phyloP scores from a whole-genome alignment of 306 rosid species.

The Quercus engelmannii region DNA sequence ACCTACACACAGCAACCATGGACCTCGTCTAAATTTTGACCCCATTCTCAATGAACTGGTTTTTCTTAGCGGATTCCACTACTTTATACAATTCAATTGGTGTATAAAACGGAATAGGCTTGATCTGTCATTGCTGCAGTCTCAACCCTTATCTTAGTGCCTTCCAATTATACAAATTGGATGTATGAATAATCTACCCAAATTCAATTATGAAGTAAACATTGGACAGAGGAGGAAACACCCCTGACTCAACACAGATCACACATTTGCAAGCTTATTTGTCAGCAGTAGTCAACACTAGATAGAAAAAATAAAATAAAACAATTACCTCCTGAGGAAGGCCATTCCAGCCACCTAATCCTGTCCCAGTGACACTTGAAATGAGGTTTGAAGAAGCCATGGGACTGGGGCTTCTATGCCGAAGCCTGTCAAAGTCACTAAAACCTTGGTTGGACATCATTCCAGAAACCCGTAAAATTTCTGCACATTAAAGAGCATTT shows the following conservation, averaged over 20 bases:
- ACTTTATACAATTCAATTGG: neutral
- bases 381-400: slow-evolving; percentile 93
- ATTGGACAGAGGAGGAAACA: neutral
- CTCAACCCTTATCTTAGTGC: neutral
- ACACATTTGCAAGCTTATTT: neutral
- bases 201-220: neutral
- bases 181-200: neutral
- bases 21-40: neutral
- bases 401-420: slow-evolving; percentile 99
- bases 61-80: neutral
- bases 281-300: no score
- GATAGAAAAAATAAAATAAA: neutral
- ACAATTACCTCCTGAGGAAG: slow-evolving; percentile 80
- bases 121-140: neutral
- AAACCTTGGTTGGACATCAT: slow-evolving; percentile 98
- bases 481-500: slow-evolving; percentile 50
- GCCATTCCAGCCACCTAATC: slow-evolving; percentile 86
- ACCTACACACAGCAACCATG: neutral
- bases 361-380: slow-evolving; percentile 74
- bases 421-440: slow-evolving; percentile 91
- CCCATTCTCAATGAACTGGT: neutral
- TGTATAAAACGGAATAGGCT: neutral
- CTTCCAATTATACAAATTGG: neutral
- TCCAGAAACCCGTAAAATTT: slow-evolving; percentile 89
- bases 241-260: neutral